Evolutionary conservation across 108 stramenopile species (phyloP).

Genomic region (Skeletonema costatum): DNA sequence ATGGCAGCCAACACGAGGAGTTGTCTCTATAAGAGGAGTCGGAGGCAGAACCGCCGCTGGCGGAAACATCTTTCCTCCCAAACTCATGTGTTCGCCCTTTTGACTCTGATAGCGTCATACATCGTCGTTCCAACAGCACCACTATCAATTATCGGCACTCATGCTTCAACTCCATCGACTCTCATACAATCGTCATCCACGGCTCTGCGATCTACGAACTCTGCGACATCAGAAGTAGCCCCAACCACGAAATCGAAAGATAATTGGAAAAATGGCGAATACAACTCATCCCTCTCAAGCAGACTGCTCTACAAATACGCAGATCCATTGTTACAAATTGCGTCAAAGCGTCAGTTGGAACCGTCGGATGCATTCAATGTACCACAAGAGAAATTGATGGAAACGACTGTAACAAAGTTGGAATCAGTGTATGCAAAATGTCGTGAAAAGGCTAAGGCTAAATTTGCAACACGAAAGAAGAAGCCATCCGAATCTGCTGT

Average conservation of each 20-base stretch:
- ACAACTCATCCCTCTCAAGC: constrained; percentile 50
- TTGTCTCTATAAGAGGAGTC: no score
- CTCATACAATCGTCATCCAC: background rate
- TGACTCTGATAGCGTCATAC: background rate
- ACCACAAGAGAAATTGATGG: constrained; percentile 38
- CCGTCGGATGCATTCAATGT: constrained; percentile 63
- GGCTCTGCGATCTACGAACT: background rate
- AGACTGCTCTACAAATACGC: constrained; percentile 63
- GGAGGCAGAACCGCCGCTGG: background rate
- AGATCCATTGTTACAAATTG: constrained; percentile 56
- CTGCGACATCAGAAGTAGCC: background rate
- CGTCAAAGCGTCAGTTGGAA: constrained; percentile 55
- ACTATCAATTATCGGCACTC: background rate
- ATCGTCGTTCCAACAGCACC: background rate
- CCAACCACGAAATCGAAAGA: background rate
- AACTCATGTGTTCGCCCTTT: background rate
- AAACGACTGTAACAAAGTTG: constrained; percentile 34
- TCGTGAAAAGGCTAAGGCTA: constrained; percentile 17
- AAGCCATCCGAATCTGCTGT: constrained; percentile 51
- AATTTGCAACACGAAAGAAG: constrained; percentile 8
- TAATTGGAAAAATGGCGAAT: constrained; percentile 59
- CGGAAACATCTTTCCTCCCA: background rate
- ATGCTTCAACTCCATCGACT: background rate
- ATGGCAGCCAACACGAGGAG: background rate
- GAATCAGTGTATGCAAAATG: constrained; percentile 23